Percentiles rank a stretch among this genome's conserved stretches.
These are phyloP conservation scores for Pyrenula aspistea DNA, from an alignment of 495 filamentous ascomycete genomes.

Conservation along the genomic window DNA sequence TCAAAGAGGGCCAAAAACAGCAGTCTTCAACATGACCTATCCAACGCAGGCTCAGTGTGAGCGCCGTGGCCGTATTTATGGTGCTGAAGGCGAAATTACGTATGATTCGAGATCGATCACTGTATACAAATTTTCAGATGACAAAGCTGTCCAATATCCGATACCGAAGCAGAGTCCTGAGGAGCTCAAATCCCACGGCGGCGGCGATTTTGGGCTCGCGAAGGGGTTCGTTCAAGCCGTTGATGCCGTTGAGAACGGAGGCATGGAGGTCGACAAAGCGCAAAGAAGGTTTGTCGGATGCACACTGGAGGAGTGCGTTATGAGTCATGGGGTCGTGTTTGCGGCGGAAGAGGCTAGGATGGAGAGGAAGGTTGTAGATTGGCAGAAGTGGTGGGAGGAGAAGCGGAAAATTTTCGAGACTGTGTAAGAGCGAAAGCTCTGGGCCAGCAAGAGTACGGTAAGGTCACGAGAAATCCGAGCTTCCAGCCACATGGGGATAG, in stretches of 20 bases:
- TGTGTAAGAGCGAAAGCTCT: too few relatives aligned
- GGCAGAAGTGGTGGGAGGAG: slow-evolving; percentile 67
- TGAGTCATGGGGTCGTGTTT: slow-evolving; percentile 89
- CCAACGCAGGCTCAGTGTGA: slow-evolving; percentile 80
- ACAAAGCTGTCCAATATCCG: slow-evolving; percentile 11
- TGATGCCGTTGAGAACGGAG: slow-evolving; percentile 60
- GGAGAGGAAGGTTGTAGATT: slow-evolving; percentile 57
- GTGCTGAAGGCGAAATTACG: slow-evolving; percentile 70
- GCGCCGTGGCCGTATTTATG: slow-evolving; percentile 71
- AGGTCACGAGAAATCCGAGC: too few relatives aligned
- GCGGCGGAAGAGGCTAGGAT: slow-evolving; percentile 79
- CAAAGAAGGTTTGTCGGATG: slow-evolving; percentile 70
- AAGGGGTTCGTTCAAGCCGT: slow-evolving; percentile 71
- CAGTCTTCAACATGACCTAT: slow-evolving; percentile 87
- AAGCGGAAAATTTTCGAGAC: slow-evolving; percentile 15
- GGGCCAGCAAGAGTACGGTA: too few relatives aligned
- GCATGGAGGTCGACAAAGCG: slow-evolving; percentile 54
- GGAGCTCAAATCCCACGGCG: slow-evolving; percentile 52
- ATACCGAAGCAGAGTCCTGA: slow-evolving; percentile 24
- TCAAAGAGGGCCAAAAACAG: slow-evolving; percentile 63
- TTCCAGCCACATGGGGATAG: too few relatives aligned
- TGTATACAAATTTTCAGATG: slow-evolving; percentile 27
- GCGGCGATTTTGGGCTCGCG: slow-evolving; percentile 76
- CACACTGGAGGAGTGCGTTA: slow-evolving; percentile 69
- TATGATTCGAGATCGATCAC: slow-evolving; percentile 44